Conservation (phyloP, 208 protist species). For the Endotrypanum monterogeii region DNA sequence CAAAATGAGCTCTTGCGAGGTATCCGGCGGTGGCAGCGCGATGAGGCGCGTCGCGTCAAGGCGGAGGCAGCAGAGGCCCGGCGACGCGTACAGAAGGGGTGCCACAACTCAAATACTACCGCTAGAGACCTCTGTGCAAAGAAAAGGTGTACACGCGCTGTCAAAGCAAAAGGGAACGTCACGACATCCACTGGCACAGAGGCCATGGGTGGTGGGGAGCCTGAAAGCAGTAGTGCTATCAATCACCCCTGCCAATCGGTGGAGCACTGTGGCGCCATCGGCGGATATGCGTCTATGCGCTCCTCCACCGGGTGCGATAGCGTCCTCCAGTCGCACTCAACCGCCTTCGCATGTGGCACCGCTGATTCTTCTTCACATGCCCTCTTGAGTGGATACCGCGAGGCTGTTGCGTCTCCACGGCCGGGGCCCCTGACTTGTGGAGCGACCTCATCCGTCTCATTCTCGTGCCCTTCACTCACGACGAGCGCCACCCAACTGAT, state of each 20-base stretch:
- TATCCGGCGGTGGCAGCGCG: conserved; percentile 44
- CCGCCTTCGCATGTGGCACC: neutral
- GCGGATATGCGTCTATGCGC: neutral
- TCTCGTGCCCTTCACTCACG: conserved; percentile 17
- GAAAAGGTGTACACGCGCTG: neutral
- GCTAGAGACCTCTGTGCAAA: neutral
- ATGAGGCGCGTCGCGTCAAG: conserved; percentile 19
- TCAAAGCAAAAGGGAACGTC: neutral
- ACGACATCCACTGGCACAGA: neutral
- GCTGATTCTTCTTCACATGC: neutral
- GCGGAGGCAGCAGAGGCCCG: conserved; percentile 12
- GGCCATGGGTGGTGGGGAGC: neutral
- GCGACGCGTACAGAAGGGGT: conserved; percentile 5
- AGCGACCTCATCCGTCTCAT: neutral
- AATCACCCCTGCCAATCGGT: neutral
- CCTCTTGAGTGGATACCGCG: neutral
- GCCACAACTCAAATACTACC: neutral
- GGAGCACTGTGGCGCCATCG: neutral
- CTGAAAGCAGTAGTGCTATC: neutral
- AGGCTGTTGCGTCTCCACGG: neutral
- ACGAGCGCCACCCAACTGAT: conserved; percentile 27
- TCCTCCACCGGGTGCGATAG: neutral
- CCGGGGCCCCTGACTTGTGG: neutral
- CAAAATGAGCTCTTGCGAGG: conserved; percentile 56
- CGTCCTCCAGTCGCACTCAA: neutral